A percentile compares a stretch with the other conserved stretches of the same genome.
Conservation (phyloP, 1,139 yeast species). For the Hansenula sp. region DNA sequence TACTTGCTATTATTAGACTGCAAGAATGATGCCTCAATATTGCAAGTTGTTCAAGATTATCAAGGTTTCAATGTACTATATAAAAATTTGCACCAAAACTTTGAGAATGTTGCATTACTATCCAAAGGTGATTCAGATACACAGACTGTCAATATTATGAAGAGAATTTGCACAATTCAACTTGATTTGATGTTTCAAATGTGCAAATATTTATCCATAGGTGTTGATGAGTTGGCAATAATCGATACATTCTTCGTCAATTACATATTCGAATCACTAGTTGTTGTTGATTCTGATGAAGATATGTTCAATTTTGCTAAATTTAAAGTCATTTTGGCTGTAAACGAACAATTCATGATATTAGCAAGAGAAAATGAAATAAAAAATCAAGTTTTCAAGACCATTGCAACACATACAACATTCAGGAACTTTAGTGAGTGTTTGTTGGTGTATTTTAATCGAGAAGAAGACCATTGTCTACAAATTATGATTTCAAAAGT, state of each 20-base stretch:
- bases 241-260: constrained; percentile 52
- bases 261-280: constrained; percentile 47
- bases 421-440: constrained; percentile 52
- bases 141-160: constrained; percentile 19
- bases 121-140: constrained; percentile 10
- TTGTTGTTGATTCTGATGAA: constrained; percentile 40
- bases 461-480: constrained; percentile 69
- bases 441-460: constrained; percentile 62
- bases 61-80: constrained; percentile 45
- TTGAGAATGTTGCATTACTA: constrained; percentile 13
- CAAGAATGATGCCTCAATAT: constrained; percentile 35
- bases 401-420: constrained; percentile 32
- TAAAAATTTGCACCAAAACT: constrained; percentile 33
- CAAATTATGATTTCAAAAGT: constrained; percentile 79
- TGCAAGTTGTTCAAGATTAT: constrained; percentile 44
- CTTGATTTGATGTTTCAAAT: constrained; percentile 51
- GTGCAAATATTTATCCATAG: constrained; percentile 45
- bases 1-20: constrained; percentile 48
- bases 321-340: constrained; percentile 66
- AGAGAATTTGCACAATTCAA: constrained; percentile 38
- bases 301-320: constrained; percentile 67
- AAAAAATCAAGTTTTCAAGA: constrained; percentile 47
- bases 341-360: constrained; percentile 85
- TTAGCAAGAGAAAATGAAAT: constrained; percentile 38
- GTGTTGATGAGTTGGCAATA: constrained; percentile 37